Evolutionary conservation across 192 early-diverging fungal species (phyloP).

Genomic region (Dispira parvispora): DNA sequence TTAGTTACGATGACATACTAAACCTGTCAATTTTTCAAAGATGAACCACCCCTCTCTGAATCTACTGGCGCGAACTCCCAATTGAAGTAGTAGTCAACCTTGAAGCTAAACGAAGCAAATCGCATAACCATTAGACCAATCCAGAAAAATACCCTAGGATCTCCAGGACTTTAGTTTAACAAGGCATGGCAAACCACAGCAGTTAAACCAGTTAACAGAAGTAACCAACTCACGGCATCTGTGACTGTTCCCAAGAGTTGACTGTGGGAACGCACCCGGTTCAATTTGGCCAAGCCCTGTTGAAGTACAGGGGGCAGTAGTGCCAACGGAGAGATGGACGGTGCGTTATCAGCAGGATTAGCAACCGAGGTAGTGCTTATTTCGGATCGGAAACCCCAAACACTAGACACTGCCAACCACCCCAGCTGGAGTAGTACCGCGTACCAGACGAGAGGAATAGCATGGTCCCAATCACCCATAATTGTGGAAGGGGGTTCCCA

Average conservation of each 20-base stretch:
- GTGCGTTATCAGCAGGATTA: neutral
- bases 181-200: neutral
- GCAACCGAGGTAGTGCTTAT: neutral
- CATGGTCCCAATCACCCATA: constrained; percentile 2
- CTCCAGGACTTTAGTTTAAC: too few species aligned
- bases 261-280: neutral
- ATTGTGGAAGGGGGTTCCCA: neutral
- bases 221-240: neutral
- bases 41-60: too few species aligned
- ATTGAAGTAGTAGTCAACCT: too few species aligned
- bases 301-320: neutral
- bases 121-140: too few species aligned
- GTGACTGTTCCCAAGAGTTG: neutral
- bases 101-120: too few species aligned
- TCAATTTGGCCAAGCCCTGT: neutral
- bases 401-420: neutral
- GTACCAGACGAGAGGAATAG: neutral
- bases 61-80: too few species aligned
- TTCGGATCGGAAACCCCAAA: neutral
- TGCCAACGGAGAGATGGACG: neutral
- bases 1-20: too few species aligned
- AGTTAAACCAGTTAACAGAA: neutral
- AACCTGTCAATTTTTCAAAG: too few species aligned
- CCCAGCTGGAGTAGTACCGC: neutral
- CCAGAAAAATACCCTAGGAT: too few species aligned